Percentiles rank a stretch among this genome's conserved stretches.
These are phyloP conservation scores for Penicillium antarcticum DNA, from an alignment of 495 filamentous ascomycete genomes.

Conservation along the genomic window DNA sequence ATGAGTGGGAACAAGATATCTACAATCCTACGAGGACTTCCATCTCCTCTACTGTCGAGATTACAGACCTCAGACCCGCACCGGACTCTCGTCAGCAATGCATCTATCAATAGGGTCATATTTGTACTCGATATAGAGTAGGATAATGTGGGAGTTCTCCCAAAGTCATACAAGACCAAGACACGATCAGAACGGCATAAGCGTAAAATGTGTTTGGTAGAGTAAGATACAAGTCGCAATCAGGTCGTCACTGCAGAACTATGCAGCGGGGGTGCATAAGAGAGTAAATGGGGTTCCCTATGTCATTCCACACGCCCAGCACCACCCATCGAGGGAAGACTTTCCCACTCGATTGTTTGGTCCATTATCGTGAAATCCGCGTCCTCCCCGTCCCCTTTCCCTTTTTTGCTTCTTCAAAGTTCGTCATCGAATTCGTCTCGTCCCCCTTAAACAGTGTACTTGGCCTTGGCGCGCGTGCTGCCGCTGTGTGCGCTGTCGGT, in stretches of 20 bases:
- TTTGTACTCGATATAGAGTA: constrained; percentile 1
- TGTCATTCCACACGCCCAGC: constrained; percentile 6
- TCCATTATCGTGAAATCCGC: constrained; percentile 9
- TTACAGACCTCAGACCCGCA: no score
- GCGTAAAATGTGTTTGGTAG: constrained; percentile 26
- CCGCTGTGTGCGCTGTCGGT: constrained; percentile 89
- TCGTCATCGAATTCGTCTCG: background rate
- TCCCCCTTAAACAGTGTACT: constrained; percentile 68
- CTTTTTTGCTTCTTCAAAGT: constrained; percentile 1
- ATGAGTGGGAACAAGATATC: no score
- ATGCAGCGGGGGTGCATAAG: constrained; percentile 18
- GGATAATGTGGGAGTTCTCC: background rate
- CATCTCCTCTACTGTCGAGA: no score
- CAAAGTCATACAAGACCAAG: background rate
- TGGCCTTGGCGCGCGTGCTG: constrained; percentile 92
- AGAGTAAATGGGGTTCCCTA: constrained; percentile 19
- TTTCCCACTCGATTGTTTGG: constrained; percentile 8
- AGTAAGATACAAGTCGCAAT: constrained; percentile 31
- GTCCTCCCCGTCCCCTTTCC: background rate
- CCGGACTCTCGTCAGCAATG: background rate
- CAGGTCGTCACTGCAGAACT: constrained; percentile 22
- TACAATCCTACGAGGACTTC: no score
- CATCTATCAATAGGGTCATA: constrained; percentile 6
- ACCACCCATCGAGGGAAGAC: background rate
- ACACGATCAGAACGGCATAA: constrained; percentile 14